Evolutionary conservation across 805 yeast genomes (phyloP).

Genomic region (Isabelozyma pseudorhagii): DNA sequence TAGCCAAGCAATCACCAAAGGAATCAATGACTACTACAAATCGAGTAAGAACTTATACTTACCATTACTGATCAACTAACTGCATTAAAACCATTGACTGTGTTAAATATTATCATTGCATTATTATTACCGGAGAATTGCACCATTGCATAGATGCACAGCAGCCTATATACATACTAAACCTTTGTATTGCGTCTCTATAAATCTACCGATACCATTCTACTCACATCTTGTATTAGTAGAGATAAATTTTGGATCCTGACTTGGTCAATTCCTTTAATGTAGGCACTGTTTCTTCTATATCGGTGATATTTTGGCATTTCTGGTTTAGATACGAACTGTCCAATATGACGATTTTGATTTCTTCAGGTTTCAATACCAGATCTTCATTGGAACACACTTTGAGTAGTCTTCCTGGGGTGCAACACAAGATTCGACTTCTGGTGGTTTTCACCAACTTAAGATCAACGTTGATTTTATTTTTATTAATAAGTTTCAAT

Average conservation of each 20-base stretch:
- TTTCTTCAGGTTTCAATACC: constrained; percentile 37
- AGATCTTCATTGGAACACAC: constrained; percentile 44
- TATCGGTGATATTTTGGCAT: constrained; percentile 59
- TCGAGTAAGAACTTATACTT: constrained; percentile 21
- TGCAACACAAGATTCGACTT: constrained; percentile 55
- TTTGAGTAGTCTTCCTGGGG: constrained; percentile 58
- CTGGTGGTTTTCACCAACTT: constrained; percentile 40
- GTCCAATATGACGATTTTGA: constrained; percentile 58
- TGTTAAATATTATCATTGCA: neutral
- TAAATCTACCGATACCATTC: neutral
- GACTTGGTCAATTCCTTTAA: constrained; percentile 39
- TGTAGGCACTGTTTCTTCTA: constrained; percentile 41
- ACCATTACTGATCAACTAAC: constrained; percentile 17
- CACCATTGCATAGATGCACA: neutral
- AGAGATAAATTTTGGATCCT: constrained; percentile 52
- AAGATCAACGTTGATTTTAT: constrained; percentile 63
- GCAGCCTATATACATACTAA: neutral
- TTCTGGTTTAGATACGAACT: constrained; percentile 60
- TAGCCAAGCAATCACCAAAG: constrained; percentile 14
- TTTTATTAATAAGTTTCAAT: constrained; percentile 71
- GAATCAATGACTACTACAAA: constrained; percentile 25
- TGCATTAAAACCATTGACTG: neutral
- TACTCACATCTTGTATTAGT: constrained; percentile 18
- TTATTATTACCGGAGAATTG: neutral
- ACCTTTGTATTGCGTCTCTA: neutral